Evolutionary conservation across 441 rosid species (phyloP), one percentile per base, ranked within the genome.

Genomic region (Syzygium malaccense): DNA sequence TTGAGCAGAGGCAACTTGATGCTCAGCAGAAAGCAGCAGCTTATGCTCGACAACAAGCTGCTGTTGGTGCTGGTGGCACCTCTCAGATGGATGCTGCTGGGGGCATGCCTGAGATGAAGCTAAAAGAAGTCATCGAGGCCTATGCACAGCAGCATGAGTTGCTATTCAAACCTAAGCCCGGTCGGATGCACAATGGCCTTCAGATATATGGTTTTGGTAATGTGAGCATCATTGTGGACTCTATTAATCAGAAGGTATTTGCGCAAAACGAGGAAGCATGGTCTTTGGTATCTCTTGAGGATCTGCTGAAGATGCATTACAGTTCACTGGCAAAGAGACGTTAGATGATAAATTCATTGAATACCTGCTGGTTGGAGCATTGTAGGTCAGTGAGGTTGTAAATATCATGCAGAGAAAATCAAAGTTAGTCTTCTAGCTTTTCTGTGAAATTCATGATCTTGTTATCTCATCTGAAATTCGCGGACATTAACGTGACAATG

Each of bases 171-270:
- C 97, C 96, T 28, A 98, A 98, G 89, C 96, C 96, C 60, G 95
- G 96, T n/a, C 94, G 98, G 92, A 94, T 87, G 92, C 95, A 95
- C 90, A 92, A 95, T 51, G 99, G 99, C 33, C 96, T 93, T 85
- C 99, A 96, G 93, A 94, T 98, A 85, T 96, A 96, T 85, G 97
- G 96, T 85, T 98, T 96, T 89, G 99, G 99, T 58, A 96, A 94
- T 89, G 92, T 96, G 56, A 96, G 96, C 89, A 92, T 96, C 57
- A 91, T 94, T 64, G 92, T 96, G 62, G 99, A 98, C 89, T 87
- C 99, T 8, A 88, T 95, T 86, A 93, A 98, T 89, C 95, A 95
- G 88, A 94, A 89, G 92, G 89, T 96, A 55, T 94, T 93, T 90
- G 96, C 99, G 79, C 97, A 91, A 91, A 94, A 91, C 90, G 96